Conservation (phyloP, 306 rosid genomes). For the Myrica gale region DNA sequence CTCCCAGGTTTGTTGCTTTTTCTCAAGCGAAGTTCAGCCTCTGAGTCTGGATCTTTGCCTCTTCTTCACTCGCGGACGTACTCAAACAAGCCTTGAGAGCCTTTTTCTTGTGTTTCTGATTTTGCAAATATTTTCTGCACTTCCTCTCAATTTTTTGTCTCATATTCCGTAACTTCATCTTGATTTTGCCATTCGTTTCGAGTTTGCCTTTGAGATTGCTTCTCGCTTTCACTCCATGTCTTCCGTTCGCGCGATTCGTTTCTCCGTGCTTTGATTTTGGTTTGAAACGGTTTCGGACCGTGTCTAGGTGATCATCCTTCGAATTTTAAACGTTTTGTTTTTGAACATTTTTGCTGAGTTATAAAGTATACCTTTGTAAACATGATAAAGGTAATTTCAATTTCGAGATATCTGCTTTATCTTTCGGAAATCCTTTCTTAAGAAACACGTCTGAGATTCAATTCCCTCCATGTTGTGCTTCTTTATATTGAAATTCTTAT, state of each 20-base stretch:
- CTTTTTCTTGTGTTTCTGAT: neutral
- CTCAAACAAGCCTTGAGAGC: too few relatives aligned
- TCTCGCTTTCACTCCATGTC: neutral
- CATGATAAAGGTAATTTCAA: neutral
- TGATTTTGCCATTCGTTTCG: neutral
- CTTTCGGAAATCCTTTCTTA: neutral
- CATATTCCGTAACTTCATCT: too few relatives aligned
- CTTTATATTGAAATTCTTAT: neutral
- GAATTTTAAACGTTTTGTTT: neutral
- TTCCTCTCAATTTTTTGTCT: neutral
- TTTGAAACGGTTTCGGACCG: neutral
- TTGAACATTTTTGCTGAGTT: neutral
- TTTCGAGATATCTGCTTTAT: neutral
- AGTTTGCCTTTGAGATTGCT: neutral
- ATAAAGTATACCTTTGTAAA: neutral
- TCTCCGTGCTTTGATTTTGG: neutral
- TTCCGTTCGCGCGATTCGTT: neutral
- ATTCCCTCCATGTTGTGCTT: constrained; percentile 15
- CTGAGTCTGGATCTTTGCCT: neutral
- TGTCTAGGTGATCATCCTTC: too few relatives aligned
- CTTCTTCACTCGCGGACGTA: neutral
- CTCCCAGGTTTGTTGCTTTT: constrained; percentile 64
- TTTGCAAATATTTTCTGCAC: neutral
- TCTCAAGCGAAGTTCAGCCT: neutral
- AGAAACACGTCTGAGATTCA: neutral